phyloP scores from a whole-genome alignment of 2,329 filamentous ascomycete species.

The Stagonosporopsis rhizophila region DNA sequence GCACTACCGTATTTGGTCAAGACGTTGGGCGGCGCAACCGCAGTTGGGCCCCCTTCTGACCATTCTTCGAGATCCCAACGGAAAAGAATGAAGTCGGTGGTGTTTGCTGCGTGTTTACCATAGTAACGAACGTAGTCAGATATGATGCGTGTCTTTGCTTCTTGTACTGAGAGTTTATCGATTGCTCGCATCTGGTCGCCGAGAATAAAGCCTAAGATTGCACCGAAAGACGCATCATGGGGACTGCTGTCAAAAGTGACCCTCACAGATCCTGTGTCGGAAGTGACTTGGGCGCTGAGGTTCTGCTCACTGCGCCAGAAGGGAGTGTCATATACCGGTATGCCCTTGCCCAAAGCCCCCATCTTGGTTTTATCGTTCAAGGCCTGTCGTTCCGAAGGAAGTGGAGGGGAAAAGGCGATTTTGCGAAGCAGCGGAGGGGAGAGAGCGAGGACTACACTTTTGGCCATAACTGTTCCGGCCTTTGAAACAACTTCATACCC shows the following conservation, averaged over 20 bases:
- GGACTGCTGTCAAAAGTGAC: constrained; percentile 32
- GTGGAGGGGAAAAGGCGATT: constrained; percentile 57
- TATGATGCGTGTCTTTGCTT: constrained; percentile 5
- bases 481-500: constrained; percentile 26
- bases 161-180: constrained; percentile 12
- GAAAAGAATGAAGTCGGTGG: constrained; percentile 28
- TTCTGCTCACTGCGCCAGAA: constrained; percentile 56
- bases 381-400: constrained; percentile 53
- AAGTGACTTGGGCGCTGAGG: constrained; percentile 52
- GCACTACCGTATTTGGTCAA: constrained; percentile 22
- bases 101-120: constrained; percentile 17
- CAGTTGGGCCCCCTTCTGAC: constrained; percentile 26
- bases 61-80: constrained; percentile 35
- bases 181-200: constrained; percentile 29
- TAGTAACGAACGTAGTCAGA: constrained; percentile 27
- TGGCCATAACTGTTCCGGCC: constrained; percentile 42
- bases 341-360: constrained; percentile 62
- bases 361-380: constrained; percentile 48
- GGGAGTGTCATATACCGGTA: constrained; percentile 54
- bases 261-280: constrained; percentile 18
- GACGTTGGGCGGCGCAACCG: constrained; percentile 23
- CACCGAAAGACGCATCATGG: constrained; percentile 25
- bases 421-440: constrained; percentile 56
- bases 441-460: constrained; percentile 58
- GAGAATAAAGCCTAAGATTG: constrained; percentile 33